phyloP scores from a whole-genome alignment of 2,329 filamentous ascomycete species.

The Phyllosticta capitalensis region DNA sequence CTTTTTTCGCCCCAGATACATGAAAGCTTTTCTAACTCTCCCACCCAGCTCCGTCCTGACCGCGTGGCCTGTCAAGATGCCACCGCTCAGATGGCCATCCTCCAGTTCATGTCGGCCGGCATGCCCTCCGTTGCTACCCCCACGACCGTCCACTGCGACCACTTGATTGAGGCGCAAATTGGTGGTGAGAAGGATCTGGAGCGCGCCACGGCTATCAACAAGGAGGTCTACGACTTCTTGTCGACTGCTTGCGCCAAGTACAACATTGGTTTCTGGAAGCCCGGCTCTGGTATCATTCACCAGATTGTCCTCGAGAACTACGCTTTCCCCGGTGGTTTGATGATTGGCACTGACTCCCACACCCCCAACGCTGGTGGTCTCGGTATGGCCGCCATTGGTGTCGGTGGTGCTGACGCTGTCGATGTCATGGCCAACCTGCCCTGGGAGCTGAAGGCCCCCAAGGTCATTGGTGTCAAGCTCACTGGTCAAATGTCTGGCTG shows the following conservation, averaged over 20 bases:
- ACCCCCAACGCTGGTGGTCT: constrained; percentile 96
- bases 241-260: constrained; percentile 93
- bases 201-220: constrained; percentile 87
- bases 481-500: constrained; percentile 84
- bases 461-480: constrained; percentile 91
- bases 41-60: constrained; percentile 65
- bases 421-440: constrained; percentile 96
- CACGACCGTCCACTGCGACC: constrained; percentile 94
- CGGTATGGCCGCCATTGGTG: constrained; percentile 89
- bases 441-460: constrained; percentile 97
- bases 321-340: constrained; percentile 93
- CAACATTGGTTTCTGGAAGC: constrained; percentile 99
- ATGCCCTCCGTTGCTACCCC: constrained; percentile 94
- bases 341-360: constrained; percentile 97
- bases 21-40: neutral
- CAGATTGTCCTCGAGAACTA: constrained; percentile 99
- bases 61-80: constrained; percentile 99
- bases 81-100: constrained; percentile 97
- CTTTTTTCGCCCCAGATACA: neutral
- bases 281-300: constrained; percentile 98
- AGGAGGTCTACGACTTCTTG: constrained; percentile 98
- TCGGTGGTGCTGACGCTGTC: constrained; percentile 95
- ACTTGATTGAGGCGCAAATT: constrained; percentile 95
- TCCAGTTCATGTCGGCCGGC: constrained; percentile 99
- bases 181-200: constrained; percentile 90